Evolutionary conservation across 768 basidiomycete genomes (phyloP).

Genomic region (Collybiopsis confluens): DNA sequence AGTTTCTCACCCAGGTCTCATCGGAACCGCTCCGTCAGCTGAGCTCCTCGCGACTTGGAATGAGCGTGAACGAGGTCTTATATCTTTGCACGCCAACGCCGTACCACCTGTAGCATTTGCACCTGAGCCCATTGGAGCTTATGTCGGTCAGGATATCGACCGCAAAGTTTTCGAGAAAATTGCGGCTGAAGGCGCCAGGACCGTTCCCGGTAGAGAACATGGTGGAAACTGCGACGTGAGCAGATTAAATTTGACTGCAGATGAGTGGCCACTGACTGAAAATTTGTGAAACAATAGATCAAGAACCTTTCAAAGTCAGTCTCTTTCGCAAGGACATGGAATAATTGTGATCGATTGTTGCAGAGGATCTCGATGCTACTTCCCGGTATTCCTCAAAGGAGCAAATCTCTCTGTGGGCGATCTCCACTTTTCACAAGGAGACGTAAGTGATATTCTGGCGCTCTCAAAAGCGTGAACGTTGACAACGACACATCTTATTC

Average conservation of each 20-base stretch:
- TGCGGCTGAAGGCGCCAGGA: conserved; percentile 63
- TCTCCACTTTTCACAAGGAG: conserved; percentile 77
- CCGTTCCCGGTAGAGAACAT: conserved; percentile 74
- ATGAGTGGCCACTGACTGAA: too few species aligned
- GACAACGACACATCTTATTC: neutral
- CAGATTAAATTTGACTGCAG: conserved; percentile 6
- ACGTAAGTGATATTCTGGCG: conserved; percentile 31
- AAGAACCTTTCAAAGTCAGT: conserved; percentile 64
- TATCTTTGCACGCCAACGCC: conserved; percentile 44
- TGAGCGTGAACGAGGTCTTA: conserved; percentile 61
- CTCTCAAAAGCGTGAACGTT: neutral
- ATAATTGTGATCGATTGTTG: neutral
- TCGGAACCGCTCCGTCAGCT: conserved; percentile 72
- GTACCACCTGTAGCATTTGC: conserved; percentile 66
- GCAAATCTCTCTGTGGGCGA: conserved; percentile 78
- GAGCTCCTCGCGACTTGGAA: conserved; percentile 76
- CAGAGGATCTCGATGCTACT: conserved; percentile 67
- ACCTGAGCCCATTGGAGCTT: conserved; percentile 54
- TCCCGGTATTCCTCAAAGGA: conserved; percentile 74
- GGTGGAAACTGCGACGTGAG: conserved; percentile 73
- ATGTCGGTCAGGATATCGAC: conserved; percentile 64
- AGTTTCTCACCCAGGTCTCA: conserved; percentile 70
- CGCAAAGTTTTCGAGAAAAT: conserved; percentile 48
- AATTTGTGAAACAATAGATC: conserved; percentile 40
- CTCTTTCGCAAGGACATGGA: too few species aligned